Evolutionary conservation across 306 rosid species (phyloP), one percentile per base, ranked within the genome.

Genomic region (Fagus sylvatica): DNA sequence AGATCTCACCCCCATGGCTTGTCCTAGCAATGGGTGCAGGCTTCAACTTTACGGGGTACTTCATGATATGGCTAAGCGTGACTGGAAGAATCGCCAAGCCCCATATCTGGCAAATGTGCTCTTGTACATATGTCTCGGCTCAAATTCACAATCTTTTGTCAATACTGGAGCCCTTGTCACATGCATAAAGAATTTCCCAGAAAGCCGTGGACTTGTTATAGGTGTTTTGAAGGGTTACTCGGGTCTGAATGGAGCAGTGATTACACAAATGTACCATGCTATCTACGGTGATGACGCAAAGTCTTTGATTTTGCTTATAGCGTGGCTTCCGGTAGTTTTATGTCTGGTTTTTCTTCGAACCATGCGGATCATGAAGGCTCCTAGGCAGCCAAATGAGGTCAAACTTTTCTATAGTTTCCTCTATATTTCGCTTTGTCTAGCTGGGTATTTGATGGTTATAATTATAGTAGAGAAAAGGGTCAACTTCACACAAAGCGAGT

Each of bases 21-120:
- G 85, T 77, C 12, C 22, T 76, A 33, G 16, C 76, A 1, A 41
- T 71, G 15, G 77, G 84, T 9, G 84, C 62, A 11, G 69, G 28
- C 0, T 33, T 81, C 15, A 81, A 81, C 77, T 81, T 81, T 53
- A n/a, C 51, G 2, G 84, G 84, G 22, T 70, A 82, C 75, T 65
- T 82, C 66, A 77, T 82, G 85, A 66, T 82, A 30, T 76, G 81
- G 85, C 81, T 82, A 0, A 37, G 78, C 15, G 81, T 77, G 15
- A 72, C 85, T 1, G 4, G 67, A 22, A 76, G 68, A 28, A 76
- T 60, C 2, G 4, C 66, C 8, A 71, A 7, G 41, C 77, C 80
- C 19, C 42, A 61, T 11, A 73, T 75, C 0, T 81, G 84, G 80
- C 69, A 70, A 10, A 76, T 81, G 74, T 74, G 80, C n/a, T n/a